Evolutionary conservation across 78 protist species (phyloP), one percentile per base, ranked within the genome.

Genomic region (Dictyostelium firmibasis): DNA sequence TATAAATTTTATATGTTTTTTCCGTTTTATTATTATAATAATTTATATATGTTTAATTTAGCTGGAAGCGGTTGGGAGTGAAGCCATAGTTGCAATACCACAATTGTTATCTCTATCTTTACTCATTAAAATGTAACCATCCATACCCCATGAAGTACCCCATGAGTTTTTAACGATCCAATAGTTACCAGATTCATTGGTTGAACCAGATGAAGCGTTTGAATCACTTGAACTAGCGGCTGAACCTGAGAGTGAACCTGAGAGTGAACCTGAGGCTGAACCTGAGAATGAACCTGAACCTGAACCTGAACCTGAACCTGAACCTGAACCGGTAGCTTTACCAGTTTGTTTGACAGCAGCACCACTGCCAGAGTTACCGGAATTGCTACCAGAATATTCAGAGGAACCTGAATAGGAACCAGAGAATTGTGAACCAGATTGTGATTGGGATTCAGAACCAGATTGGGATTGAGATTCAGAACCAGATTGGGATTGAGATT

Each of bases 91-190:
- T 13, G 98, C 98, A 18, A 97, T 91, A 62, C 98, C 98, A 0
- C 98, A 97, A 9, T 94, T 16, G 84, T 96, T 97, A 83, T 94
- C 20, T 7, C 13, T n/a, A 53, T 91, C 85, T 50, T 91, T 86
- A 1, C 91, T 27, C 92, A 97, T 91, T 33, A 53, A 60, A 64
- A 97, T 64, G 93, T 92, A 97, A 23, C 98, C 98, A 2, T 50
- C 62, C 36, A 64, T 20, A 13, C 97, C 98, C 98, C 98, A 97
- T 62, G 47, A 60, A 1, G 91, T 10, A 33, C 97, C 98, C 99
- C 99, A 98, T 20, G 97, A 88, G 99, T 98, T 98, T 92, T 98
- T 98, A 69, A 97, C 97, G 70, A 93, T 84, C 97, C 96, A 96
- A 91, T 95, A 98, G 41, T 85, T 79, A 78, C 84, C 84, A 27